phyloP scores from a whole-genome alignment of 306 rosid genomes.

The Cucurbita moschata region DNA sequence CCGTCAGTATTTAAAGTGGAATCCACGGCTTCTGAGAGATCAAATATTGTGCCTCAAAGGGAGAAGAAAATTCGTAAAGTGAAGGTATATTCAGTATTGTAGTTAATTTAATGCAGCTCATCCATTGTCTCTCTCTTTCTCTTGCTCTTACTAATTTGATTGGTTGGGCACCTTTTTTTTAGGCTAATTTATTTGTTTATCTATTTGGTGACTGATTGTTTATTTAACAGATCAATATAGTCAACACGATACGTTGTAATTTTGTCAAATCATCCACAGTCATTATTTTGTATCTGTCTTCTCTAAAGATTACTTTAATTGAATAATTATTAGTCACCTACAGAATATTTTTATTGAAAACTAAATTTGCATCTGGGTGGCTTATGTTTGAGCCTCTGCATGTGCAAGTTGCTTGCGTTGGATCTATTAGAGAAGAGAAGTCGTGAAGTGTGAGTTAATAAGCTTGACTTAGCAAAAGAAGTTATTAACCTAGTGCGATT shows the following conservation, averaged over 20 bases:
- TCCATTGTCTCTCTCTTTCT: not conserved
- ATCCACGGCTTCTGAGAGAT: conserved; percentile 23
- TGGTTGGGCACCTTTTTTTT: not conserved
- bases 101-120: not conserved
- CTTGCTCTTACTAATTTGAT: not conserved
- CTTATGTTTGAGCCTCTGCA: not conserved
- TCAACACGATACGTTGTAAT: too few species aligned
- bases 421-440: not conserved
- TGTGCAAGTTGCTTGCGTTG: not conserved
- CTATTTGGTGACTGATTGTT: not conserved
- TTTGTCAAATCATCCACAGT: too few species aligned
- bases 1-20: conserved; percentile 78
- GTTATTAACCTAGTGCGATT: too few species aligned
- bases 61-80: conserved; percentile 50
- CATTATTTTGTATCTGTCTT: too few species aligned
- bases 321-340: not conserved
- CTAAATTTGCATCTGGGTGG: not conserved
- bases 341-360: not conserved
- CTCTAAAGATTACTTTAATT: too few species aligned
- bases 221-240: not conserved
- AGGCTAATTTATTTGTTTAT: not conserved
- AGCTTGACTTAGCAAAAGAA: too few species aligned
- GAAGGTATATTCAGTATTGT: conserved; percentile 38
- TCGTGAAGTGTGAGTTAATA: too few species aligned
- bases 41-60: conserved; percentile 31